Evolutionary conservation across 495 filamentous ascomycete species (phyloP).

Genomic region (Venustampulla echinocandica): DNA sequence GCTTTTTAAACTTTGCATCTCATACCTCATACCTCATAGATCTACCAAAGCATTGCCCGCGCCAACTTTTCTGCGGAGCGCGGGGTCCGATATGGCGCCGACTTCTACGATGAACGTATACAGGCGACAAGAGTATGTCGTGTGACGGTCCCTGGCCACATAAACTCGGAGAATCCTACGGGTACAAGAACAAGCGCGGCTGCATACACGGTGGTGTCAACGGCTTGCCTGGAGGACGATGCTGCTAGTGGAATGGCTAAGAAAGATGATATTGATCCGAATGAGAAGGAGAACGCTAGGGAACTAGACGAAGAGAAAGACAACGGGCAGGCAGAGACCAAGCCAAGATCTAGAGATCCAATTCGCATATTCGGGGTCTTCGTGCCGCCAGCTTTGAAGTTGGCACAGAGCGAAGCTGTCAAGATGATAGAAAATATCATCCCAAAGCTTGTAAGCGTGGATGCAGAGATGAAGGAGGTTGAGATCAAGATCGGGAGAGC

Average conservation of each 20-base stretch:
- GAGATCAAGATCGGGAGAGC: conserved; percentile 43
- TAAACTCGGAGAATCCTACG: conserved; percentile 18
- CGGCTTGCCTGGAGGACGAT: background rate
- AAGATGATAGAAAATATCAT: conserved; percentile 36
- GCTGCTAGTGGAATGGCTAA: too few species aligned
- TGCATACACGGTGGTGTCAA: conserved; percentile 4
- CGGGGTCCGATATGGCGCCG: conserved; percentile 53
- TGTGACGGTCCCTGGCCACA: too few species aligned
- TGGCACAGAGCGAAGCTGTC: conserved; percentile 42
- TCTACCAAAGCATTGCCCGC: conserved; percentile 50
- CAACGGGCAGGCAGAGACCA: conserved; percentile 6
- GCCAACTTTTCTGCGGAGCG: conserved; percentile 62
- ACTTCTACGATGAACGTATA: conserved; percentile 68
- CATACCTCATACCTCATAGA: too few species aligned
- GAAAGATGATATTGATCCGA: too few species aligned
- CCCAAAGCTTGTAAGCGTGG: conserved; percentile 32
- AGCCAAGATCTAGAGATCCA: conserved; percentile 37
- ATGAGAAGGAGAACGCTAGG: background rate
- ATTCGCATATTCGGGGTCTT: conserved; percentile 65
- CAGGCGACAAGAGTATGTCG: conserved; percentile 42
- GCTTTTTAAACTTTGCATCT: too few species aligned
- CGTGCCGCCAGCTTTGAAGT: conserved; percentile 49
- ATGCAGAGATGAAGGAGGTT: conserved; percentile 37
- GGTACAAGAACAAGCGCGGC: background rate
- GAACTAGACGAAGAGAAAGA: background rate